Evolutionary conservation across 768 basidiomycete species (phyloP).

Genomic region (Cystobasidium onofrii): DNA sequence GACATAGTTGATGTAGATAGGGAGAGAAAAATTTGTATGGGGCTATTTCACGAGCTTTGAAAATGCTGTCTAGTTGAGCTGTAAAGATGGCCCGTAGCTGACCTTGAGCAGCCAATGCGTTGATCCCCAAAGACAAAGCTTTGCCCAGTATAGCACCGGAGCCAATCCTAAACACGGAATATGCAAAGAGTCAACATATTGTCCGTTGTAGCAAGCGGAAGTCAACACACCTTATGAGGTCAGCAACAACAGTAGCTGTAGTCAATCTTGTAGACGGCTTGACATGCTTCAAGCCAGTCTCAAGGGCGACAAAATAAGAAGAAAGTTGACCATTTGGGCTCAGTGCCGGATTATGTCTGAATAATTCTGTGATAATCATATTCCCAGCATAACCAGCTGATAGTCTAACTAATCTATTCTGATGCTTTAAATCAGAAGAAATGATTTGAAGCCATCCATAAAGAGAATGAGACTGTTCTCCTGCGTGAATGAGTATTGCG

Average conservation of each 20-base stretch:
- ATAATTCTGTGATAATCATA: background rate
- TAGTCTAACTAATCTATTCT: background rate
- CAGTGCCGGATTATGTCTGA: background rate
- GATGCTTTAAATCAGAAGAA: background rate
- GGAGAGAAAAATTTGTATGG: constrained; percentile 31
- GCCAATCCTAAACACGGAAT: background rate
- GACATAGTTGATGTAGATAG: constrained; percentile 23
- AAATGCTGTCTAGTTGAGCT: constrained; percentile 8
- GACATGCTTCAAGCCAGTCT: background rate
- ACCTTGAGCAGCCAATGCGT: background rate
- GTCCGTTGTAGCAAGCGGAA: background rate
- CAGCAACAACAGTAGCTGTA: background rate
- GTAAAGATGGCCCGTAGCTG: constrained; percentile 1
- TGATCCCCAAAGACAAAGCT: background rate
- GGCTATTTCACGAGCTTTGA: background rate
- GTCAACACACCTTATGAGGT: background rate
- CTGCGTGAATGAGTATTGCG: background rate
- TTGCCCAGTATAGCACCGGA: constrained; percentile 3
- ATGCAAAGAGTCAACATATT: background rate
- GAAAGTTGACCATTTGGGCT: background rate
- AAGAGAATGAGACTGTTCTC: background rate
- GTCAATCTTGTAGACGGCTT: background rate
- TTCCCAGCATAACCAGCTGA: background rate
- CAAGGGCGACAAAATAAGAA: background rate
- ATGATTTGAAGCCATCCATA: background rate